Percentiles rank a stretch among this genome's conserved stretches.
These are phyloP conservation scores for Lophiostoma macrostomum DNA, from an alignment of 495 filamentous ascomycete species.

Conservation along the genomic window DNA sequence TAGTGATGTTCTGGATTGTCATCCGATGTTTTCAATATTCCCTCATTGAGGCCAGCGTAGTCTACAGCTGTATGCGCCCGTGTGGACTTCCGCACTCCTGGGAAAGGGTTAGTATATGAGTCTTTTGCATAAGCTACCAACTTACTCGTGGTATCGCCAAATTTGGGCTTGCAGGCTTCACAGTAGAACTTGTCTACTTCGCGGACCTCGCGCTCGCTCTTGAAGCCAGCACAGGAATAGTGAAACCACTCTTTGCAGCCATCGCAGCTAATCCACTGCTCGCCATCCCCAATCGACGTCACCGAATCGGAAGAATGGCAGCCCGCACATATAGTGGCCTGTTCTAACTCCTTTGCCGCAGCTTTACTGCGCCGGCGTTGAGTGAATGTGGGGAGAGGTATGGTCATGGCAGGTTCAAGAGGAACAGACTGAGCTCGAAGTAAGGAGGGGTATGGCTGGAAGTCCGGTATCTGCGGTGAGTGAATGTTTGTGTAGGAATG, in stretches of 20 bases:
- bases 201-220: conserved; percentile 64
- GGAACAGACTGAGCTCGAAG: conserved; percentile 35
- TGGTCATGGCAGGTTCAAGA: conserved; percentile 11
- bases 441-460: not conserved
- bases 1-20: conserved; percentile 72
- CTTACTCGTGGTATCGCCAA: conserved; percentile 68
- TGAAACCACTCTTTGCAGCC: conserved; percentile 75
- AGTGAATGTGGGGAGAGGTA: too few species aligned
- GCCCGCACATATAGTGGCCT: conserved; percentile 41
- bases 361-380: too few species aligned
- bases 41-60: conserved; percentile 71
- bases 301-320: conserved; percentile 38
- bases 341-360: too few species aligned
- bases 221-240: conserved; percentile 69
- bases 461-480: not conserved
- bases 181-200: conserved; percentile 74
- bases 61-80: conserved; percentile 70
- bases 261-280: conserved; percentile 69
- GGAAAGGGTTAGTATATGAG: not conserved
- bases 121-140: conserved; percentile 28
- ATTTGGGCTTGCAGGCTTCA: conserved; percentile 53
- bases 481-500: conserved; percentile 21
- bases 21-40: conserved; percentile 65
- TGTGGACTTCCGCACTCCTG: conserved; percentile 48
- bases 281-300: conserved; percentile 35